Conservation (phyloP, 768 basidiomycete species). For the Pholiota molesta region DNA sequence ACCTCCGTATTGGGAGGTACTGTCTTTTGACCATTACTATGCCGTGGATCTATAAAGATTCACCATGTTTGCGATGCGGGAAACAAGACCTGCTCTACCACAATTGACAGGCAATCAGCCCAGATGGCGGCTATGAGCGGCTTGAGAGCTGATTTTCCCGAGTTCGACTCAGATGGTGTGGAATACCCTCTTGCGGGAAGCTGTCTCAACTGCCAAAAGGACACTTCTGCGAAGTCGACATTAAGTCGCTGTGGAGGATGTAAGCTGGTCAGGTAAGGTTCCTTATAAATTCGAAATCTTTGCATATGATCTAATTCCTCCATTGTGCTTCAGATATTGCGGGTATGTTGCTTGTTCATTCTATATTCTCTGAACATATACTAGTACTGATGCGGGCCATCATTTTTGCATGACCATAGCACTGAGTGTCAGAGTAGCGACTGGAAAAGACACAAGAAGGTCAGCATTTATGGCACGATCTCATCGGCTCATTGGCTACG, state of each 20-base stretch:
- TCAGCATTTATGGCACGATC: neutral
- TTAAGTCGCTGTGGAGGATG: constrained; percentile 9
- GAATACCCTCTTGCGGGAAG: neutral
- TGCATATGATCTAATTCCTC: neutral
- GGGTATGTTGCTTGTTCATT: neutral
- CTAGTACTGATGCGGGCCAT: neutral
- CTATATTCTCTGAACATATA: neutral
- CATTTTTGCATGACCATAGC: neutral
- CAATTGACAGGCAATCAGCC: neutral
- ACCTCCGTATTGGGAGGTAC: too few species aligned
- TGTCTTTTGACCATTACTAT: too few species aligned
- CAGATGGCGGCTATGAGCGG: neutral
- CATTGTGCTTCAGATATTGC: neutral
- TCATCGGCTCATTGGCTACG: too few species aligned
- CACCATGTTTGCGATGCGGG: neutral
- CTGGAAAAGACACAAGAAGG: constrained; percentile 1
- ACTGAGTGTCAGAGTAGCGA: neutral
- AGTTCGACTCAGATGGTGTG: neutral
- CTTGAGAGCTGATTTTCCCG: neutral
- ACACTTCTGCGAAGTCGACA: neutral
- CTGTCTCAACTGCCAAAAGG: neutral
- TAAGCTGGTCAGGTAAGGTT: neutral
- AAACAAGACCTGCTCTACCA: neutral
- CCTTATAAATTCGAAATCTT: too few species aligned
- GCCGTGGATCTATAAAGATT: too few species aligned